phyloP scores from a whole-genome alignment of 352 stramenopile genomes.

The Phytophthora sojae region DNA sequence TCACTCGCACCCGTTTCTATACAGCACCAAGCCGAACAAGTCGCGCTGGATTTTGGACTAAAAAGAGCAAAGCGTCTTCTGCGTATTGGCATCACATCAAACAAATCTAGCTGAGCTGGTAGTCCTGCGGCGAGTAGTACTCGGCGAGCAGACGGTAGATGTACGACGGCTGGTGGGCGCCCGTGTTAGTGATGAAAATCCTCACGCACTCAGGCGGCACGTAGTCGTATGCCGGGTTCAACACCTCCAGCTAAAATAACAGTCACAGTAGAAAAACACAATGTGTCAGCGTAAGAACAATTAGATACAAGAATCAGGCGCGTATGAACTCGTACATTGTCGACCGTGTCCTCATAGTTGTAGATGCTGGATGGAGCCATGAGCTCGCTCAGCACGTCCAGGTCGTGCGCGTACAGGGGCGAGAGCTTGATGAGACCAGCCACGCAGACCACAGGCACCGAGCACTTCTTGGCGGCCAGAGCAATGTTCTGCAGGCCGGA shows the following conservation, averaged over 20 bases:
- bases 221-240: constrained; percentile 98
- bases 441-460: constrained; percentile 97
- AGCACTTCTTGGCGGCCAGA: constrained; percentile 96
- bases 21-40: constrained; percentile 56
- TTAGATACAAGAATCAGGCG: neutral
- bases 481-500: constrained; percentile 96
- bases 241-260: constrained; percentile 88
- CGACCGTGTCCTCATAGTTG: constrained; percentile 91
- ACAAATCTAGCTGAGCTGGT: constrained; percentile 76
- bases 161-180: constrained; percentile 98
- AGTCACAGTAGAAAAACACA: constrained; percentile 15
- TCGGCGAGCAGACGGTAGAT: constrained; percentile 98
- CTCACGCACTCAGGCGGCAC: constrained; percentile 97
- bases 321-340: constrained; percentile 66
- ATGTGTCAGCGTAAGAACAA: constrained; percentile 18
- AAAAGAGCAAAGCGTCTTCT: constrained; percentile 20
- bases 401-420: constrained; percentile 98
- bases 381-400: constrained; percentile 96
- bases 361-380: constrained; percentile 87
- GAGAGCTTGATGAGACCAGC: constrained; percentile 98
- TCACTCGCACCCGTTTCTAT: constrained; percentile 83
- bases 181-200: constrained; percentile 98
- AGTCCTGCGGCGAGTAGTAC: constrained; percentile 98
- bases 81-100: constrained; percentile 28
- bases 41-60: constrained; percentile 67